Conservation (phyloP, 1,139 yeast genomes). For the Suzukiozyma palmioleophila region DNA sequence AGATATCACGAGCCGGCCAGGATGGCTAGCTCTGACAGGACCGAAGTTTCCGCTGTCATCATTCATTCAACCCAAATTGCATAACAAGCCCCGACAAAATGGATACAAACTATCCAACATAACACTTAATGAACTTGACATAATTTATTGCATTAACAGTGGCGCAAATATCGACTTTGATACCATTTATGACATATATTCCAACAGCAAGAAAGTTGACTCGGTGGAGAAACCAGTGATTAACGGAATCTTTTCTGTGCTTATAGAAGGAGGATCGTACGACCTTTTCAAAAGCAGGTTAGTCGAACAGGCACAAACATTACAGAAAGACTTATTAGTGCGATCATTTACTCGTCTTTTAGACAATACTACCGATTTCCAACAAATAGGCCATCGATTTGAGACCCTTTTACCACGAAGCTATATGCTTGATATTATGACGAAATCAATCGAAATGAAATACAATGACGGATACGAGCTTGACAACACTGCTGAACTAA, state of each 20-base stretch:
- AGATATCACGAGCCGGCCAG: background rate
- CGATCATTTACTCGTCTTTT: background rate
- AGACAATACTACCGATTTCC: background rate
- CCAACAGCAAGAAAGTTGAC: background rate
- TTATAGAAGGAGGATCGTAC: background rate
- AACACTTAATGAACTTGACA: conserved; percentile 1
- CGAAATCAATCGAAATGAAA: background rate
- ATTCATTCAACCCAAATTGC: conserved; percentile 1
- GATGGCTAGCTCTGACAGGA: conserved; percentile 3
- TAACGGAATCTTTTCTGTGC: background rate
- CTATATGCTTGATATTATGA: background rate
- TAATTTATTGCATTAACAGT: conserved; percentile 1
- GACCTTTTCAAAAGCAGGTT: background rate
- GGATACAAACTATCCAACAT: background rate
- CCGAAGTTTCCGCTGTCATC: conserved; percentile 1
- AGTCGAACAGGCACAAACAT: background rate
- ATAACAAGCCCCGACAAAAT: background rate
- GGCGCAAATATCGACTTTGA: background rate
- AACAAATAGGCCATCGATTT: background rate
- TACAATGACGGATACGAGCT: background rate
- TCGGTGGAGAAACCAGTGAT: background rate
- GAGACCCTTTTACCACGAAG: background rate
- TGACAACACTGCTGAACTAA: background rate
- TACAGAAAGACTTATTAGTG: background rate
- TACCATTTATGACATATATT: background rate